Conservation (phyloP, 2,329 filamentous ascomycete species). For the Acrodontium crateriforme region DNA sequence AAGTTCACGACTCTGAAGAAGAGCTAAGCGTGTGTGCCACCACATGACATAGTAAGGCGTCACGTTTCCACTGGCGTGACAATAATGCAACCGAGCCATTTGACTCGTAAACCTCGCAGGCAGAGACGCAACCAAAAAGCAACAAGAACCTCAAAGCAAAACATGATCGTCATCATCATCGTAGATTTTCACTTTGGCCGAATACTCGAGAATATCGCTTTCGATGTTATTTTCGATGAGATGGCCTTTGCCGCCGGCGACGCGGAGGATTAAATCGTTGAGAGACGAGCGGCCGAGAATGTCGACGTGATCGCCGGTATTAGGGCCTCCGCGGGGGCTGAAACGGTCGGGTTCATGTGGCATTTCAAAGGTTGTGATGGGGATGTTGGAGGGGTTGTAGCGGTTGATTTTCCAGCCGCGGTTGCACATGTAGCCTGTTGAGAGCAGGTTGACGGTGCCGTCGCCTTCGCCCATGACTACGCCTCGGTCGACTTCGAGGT, state of each 20-base stretch:
- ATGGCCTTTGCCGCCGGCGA: conserved; percentile 74
- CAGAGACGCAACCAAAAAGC: too few relatives aligned
- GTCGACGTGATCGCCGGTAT: conserved; percentile 82
- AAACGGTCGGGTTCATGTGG: conserved; percentile 89
- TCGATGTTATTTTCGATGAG: conserved; percentile 63
- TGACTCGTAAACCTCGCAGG: too few relatives aligned
- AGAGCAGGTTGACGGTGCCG: conserved; percentile 87
- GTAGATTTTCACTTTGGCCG: conserved; percentile 68
- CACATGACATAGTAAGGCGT: too few relatives aligned
- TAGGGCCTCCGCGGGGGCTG: conserved; percentile 59
- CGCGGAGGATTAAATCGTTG: conserved; percentile 77
- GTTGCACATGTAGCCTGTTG: conserved; percentile 90
- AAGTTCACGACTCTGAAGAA: too few relatives aligned
- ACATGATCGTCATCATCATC: conserved; percentile 38
- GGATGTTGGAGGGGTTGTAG: conserved; percentile 75
- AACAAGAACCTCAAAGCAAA: conserved; percentile 2
- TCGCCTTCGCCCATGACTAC: conserved; percentile 95
- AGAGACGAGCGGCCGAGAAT: conserved; percentile 79
- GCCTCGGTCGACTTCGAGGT: conserved; percentile 56
- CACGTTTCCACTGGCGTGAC: too few relatives aligned
- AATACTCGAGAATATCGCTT: conserved; percentile 71
- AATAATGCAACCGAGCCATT: too few relatives aligned
- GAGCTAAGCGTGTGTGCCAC: too few relatives aligned
- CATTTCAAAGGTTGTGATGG: conserved; percentile 87
- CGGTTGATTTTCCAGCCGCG: conserved; percentile 87